Conservation (phyloP, 2,329 filamentous ascomycete genomes). For the Fusarium musae region DNA sequence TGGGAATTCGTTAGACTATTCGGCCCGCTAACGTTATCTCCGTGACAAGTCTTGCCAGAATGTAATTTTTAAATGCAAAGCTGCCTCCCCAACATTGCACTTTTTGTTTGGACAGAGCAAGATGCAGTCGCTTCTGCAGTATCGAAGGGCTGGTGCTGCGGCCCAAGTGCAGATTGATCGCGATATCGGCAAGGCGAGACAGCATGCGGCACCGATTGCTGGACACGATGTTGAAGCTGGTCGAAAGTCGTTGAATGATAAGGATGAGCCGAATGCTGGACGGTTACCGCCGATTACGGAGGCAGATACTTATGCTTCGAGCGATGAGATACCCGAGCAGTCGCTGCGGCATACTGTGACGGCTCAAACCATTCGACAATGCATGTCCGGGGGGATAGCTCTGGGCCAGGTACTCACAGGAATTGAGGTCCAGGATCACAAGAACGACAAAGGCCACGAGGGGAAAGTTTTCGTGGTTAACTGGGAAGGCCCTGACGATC, state of each 20-base stretch:
- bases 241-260: neutral
- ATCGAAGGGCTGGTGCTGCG: constrained; percentile 28
- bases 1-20: neutral
- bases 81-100: neutral
- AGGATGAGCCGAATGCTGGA: neutral
- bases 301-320: neutral
- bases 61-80: neutral
- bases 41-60: constrained; percentile 11
- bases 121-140: constrained; percentile 39
- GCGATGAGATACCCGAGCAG: neutral
- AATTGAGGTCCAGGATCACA: constrained; percentile 46
- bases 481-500: constrained; percentile 51
- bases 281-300: neutral
- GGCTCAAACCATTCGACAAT: constrained; percentile 15
- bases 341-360: constrained; percentile 7
- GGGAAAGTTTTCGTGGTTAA: constrained; percentile 48
- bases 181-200: constrained; percentile 23
- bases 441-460: constrained; percentile 31
- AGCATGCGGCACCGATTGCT: neutral
- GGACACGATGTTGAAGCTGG: neutral
- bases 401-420: constrained; percentile 47
- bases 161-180: constrained; percentile 38
- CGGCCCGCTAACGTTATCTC: neutral
- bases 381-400: constrained; percentile 21
- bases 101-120: neutral